phyloP scores from a whole-genome alignment of 805 yeast species.

The Yarrowia yakushimensis region DNA sequence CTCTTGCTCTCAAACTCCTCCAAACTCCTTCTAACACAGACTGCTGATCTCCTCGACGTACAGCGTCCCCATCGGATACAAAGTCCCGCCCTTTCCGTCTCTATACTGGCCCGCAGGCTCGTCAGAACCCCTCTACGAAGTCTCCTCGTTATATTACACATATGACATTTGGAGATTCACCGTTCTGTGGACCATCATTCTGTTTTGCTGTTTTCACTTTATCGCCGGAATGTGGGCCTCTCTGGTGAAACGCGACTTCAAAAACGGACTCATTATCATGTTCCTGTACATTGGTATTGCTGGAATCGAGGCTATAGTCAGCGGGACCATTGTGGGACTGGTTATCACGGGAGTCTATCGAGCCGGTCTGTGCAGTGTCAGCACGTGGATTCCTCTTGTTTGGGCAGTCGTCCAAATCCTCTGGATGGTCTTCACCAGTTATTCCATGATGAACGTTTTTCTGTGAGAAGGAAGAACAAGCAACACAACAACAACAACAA shows the following conservation, averaged over 20 bases:
- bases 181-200: constrained; percentile 71
- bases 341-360: constrained; percentile 69
- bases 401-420: constrained; percentile 70
- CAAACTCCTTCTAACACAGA: neutral
- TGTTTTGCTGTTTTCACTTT: constrained; percentile 59
- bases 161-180: constrained; percentile 81
- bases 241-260: constrained; percentile 46
- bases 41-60: constrained; percentile 10
- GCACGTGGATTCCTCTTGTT: constrained; percentile 91
- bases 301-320: constrained; percentile 57
- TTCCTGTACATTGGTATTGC: constrained; percentile 52
- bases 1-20: neutral
- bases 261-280: constrained; percentile 42
- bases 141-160: constrained; percentile 62
- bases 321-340: constrained; percentile 77
- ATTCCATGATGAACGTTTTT: constrained; percentile 52
- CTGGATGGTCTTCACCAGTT: constrained; percentile 63
- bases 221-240: constrained; percentile 64
- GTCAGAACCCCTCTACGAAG: constrained; percentile 37
- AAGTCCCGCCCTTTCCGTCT: constrained; percentile 76
- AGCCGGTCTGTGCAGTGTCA: constrained; percentile 80
- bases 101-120: constrained; percentile 62
- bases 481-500: neutral
- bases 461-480: constrained; percentile 32
- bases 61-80: constrained; percentile 72